Conservation (phyloP, 2,329 filamentous ascomycete genomes). For the Scortechinia acanthostroma region DNA sequence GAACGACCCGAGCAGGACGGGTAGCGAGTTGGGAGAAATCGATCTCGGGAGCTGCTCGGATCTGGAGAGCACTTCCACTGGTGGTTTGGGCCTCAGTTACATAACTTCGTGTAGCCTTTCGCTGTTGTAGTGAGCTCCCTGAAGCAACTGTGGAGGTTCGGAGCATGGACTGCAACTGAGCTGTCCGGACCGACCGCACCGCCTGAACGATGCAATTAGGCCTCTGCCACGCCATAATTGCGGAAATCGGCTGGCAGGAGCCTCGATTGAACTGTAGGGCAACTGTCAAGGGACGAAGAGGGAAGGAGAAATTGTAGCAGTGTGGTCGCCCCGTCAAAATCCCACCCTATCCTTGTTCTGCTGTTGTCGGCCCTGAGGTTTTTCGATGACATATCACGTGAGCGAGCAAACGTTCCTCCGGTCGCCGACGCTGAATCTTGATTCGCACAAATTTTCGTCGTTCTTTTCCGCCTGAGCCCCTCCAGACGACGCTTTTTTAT, state of each 20-base stretch:
- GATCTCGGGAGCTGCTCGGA: conserved; percentile 18
- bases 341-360: too few species aligned
- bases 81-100: background rate
- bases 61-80: background rate
- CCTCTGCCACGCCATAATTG: background rate
- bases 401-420: background rate
- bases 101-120: background rate
- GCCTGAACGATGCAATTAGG: background rate
- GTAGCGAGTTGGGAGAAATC: conserved; percentile 14
- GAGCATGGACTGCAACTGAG: background rate
- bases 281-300: too few species aligned
- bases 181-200: background rate
- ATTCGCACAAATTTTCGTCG: background rate
- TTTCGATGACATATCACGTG: background rate
- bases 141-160: too few species aligned
- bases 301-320: too few species aligned
- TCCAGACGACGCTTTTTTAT: conserved; percentile 2
- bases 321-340: too few species aligned
- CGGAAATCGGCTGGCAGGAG: background rate
- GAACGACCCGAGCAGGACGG: conserved; percentile 66
- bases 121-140: too few species aligned
- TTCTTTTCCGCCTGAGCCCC: background rate
- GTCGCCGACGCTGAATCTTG: background rate
- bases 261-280: too few species aligned
- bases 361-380: background rate